Percentiles rank a stretch among this genome's conserved stretches.
phyloP scores from a whole-genome alignment of 495 filamentous ascomycete species.

The Penicillium manginii region DNA sequence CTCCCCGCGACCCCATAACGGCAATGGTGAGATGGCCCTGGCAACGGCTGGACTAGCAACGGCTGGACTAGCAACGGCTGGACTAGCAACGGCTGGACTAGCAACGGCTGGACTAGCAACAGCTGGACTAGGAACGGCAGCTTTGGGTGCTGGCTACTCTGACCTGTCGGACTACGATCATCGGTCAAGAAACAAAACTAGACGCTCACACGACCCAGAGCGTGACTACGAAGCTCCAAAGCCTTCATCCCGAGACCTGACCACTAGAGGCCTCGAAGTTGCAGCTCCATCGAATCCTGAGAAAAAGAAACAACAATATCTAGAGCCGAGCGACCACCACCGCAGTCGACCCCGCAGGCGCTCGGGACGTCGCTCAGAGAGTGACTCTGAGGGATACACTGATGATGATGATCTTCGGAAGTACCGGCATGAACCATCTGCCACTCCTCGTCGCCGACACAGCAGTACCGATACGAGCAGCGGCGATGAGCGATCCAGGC shows the following conservation, averaged over 20 bases:
- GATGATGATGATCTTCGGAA: constrained; percentile 46
- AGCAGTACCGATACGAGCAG: constrained; percentile 31
- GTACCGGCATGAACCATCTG: constrained; percentile 36
- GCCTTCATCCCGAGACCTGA: constrained; percentile 18
- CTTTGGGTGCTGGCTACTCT: constrained; percentile 40
- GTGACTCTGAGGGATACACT: constrained; percentile 35
- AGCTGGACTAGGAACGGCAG: constrained; percentile 47
- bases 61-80: too few species aligned
- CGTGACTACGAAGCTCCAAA: constrained; percentile 18
- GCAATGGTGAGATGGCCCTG: constrained; percentile 20
- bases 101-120: constrained; percentile 27
- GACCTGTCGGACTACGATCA: constrained; percentile 43
- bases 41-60: constrained; percentile 31
- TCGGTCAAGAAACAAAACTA: constrained; percentile 17
- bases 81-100: constrained; percentile 26
- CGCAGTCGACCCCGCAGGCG: constrained; percentile 35
- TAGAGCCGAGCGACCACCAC: constrained; percentile 27
- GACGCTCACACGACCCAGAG: constrained; percentile 15
- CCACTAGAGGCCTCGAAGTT: constrained; percentile 19
- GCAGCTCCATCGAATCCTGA: constrained; percentile 11
- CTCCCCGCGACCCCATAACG: constrained; percentile 24
- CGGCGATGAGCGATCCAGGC: constrained; percentile 17
- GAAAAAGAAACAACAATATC: constrained; percentile 20
- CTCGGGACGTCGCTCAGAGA: constrained; percentile 35
- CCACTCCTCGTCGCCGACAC: constrained; percentile 29